Percentiles rank a stretch among this genome's conserved stretches.
Evolutionary conservation across 371 early-diverging fungal species (phyloP).

Genomic region (Mucor mucedo): DNA sequence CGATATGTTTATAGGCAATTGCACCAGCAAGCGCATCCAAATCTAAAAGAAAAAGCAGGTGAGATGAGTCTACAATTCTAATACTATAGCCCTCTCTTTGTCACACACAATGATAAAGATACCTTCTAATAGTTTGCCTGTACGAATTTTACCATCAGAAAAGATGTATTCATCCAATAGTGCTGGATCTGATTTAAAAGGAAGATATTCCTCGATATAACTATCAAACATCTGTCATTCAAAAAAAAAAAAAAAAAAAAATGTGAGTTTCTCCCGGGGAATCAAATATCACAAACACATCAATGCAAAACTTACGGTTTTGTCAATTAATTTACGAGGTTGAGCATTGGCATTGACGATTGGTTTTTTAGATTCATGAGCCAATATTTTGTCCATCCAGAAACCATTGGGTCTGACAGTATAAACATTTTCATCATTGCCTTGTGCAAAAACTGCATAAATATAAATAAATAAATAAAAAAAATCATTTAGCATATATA

Average conservation of each 20-base stretch:
- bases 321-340: conserved; percentile 24
- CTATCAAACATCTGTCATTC: conserved; percentile 59
- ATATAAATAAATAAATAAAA: too few species aligned
- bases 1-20: conserved; percentile 82
- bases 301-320: conserved; percentile 18
- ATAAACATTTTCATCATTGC: conserved; percentile 12
- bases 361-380: conserved; percentile 23
- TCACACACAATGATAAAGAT: neutral
- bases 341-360: conserved; percentile 1
- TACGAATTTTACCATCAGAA: conserved; percentile 67
- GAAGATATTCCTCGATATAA: conserved; percentile 78
- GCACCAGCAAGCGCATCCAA: conserved; percentile 87
- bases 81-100: too few species aligned
- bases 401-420: conserved; percentile 43
- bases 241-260: too few species aligned
- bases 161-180: conserved; percentile 85
- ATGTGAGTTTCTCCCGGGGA: neutral
- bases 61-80: too few species aligned
- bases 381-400: conserved; percentile 46
- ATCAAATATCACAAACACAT: neutral
- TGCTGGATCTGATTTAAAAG: conserved; percentile 75
- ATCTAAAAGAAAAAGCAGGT: conserved; percentile 37
- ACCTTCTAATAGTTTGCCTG: conserved; percentile 68
- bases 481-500: too few species aligned
- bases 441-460: neutral